Conservation (phyloP, 305 asterid species). For the Fraxinus platypoda region DNA sequence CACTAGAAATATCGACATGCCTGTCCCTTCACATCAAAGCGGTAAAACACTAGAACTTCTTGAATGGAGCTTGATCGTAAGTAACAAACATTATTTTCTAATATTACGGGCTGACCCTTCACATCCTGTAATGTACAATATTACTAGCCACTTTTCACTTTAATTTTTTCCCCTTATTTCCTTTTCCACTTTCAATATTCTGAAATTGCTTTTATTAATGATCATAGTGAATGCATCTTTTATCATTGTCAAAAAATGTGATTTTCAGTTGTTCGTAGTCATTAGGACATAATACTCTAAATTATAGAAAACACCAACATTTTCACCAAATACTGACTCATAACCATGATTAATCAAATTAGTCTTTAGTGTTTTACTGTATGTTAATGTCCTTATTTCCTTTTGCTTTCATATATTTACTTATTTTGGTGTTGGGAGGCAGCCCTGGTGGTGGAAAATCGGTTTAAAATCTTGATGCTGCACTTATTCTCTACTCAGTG, state of each 20-base stretch:
- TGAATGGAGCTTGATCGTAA: neutral
- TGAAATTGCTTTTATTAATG: constrained; percentile 3
- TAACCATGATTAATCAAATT: neutral
- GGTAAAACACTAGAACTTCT: neutral
- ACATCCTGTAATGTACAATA: neutral
- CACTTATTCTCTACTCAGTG: constrained; percentile 28
- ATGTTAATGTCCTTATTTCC: neutral
- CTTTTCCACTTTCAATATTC: constrained; percentile 19
- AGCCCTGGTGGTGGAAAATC: neutral
- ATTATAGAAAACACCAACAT: neutral
- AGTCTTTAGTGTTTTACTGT: neutral
- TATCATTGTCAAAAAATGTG: neutral
- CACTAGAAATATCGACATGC: neutral
- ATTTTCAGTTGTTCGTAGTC: neutral
- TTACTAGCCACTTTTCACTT: neutral
- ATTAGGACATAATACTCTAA: neutral
- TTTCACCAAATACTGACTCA: neutral
- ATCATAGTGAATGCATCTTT: constrained; percentile 5
- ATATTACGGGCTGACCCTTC: neutral
- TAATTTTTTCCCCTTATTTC: neutral
- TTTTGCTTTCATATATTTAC: neutral
- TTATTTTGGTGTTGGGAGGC: neutral
- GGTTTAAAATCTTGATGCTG: constrained; percentile 14
- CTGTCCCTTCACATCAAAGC: neutral
- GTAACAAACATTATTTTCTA: neutral